Evolutionary conservation across 2,329 filamentous ascomycete genomes (phyloP).

Genomic region (Phyllosticta citribraziliensis): DNA sequence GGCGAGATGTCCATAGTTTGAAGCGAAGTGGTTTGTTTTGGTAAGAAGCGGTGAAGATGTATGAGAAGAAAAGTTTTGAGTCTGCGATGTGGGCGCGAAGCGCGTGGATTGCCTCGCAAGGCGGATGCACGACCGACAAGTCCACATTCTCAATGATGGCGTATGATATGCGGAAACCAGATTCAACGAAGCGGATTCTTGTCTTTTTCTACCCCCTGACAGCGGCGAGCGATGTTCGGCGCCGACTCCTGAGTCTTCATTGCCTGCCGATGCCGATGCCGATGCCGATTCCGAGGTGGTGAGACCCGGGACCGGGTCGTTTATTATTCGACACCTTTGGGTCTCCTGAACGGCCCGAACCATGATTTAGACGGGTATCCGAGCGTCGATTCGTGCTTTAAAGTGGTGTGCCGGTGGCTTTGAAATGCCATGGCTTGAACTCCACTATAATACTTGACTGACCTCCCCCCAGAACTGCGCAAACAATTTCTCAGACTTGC

Average conservation of each 20-base stretch:
- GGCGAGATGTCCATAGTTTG: not conserved
- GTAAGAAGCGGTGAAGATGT: not conserved
- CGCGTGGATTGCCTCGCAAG: not conserved
- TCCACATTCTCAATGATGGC: not conserved
- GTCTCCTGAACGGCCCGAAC: not conserved
- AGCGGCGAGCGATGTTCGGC: not conserved
- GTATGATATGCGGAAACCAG: not conserved
- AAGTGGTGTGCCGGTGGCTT: not conserved
- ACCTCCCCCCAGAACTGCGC: no score
- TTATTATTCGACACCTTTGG: not conserved
- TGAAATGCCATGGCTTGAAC: not conserved
- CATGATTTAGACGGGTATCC: not conserved
- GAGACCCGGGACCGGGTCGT: not conserved
- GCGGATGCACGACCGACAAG: not conserved
- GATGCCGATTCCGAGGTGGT: constrained; percentile 5
- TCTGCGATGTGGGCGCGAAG: not conserved
- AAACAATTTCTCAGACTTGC: not conserved
- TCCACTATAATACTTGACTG: not conserved
- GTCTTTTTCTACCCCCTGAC: not conserved
- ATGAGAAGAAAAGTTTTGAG: not conserved
- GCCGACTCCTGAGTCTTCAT: not conserved
- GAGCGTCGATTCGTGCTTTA: not conserved
- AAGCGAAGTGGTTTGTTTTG: not conserved
- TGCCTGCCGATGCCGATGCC: not conserved
- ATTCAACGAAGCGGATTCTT: not conserved